A percentile compares a stretch with the other conserved stretches of the same genome.
These are phyloP conservation scores for Hanseniaspora valbyensis DNA, from an alignment of 805 yeast species.

Conservation along the genomic window DNA sequence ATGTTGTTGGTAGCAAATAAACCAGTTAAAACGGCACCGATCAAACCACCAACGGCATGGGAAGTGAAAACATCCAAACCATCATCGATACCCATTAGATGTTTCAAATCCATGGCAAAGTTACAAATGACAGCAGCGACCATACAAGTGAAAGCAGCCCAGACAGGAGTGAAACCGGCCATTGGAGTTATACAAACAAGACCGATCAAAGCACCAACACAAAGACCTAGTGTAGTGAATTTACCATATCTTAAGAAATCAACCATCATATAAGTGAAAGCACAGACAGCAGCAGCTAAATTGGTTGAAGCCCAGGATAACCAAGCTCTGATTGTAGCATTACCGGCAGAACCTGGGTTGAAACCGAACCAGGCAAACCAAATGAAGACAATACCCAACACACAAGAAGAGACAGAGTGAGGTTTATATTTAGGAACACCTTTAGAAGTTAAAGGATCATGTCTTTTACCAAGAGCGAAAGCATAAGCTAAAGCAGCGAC, in stretches of 20 bases:
- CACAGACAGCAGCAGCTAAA: conserved; percentile 88
- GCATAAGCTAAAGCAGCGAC: conserved; percentile 93
- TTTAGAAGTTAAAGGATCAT: conserved; percentile 53
- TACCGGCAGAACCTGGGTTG: conserved; percentile 97
- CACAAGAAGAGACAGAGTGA: conserved; percentile 82
- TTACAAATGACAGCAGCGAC: conserved; percentile 69
- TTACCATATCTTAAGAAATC: conserved; percentile 77
- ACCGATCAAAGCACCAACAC: conserved; percentile 90
- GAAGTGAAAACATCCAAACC: conserved; percentile 90
- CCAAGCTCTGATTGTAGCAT: conserved; percentile 85
- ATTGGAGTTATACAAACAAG: conserved; percentile 94
- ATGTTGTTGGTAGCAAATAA: conserved; percentile 86
- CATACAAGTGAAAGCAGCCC: conserved; percentile 79
- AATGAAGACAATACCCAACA: conserved; percentile 82
- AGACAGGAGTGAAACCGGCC: conserved; percentile 91
- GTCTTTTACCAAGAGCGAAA: conserved; percentile 80
- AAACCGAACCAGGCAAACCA: conserved; percentile 99
- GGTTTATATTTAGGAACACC: conserved; percentile 85
- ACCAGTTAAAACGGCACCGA: conserved; percentile 78
- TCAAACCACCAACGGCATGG: conserved; percentile 88
- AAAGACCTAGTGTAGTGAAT: conserved; percentile 89
- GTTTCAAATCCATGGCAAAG: conserved; percentile 73
- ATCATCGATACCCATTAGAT: conserved; percentile 67
- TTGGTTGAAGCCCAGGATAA: conserved; percentile 90
- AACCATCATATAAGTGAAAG: conserved; percentile 84